Conservation (phyloP, 106 monocot species). For the Apostasia shenzhenica region DNA sequence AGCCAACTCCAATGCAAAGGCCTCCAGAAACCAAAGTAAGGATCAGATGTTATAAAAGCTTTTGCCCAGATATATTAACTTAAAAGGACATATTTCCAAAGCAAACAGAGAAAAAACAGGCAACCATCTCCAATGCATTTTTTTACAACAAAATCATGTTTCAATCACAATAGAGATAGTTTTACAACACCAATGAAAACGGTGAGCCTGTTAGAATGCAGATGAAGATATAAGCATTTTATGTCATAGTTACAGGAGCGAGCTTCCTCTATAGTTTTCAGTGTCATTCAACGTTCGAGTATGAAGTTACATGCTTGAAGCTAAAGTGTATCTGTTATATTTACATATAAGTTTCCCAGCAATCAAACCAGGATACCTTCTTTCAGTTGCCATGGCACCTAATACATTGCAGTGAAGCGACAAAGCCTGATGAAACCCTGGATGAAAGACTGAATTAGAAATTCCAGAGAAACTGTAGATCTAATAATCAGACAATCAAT, state of each 20-base stretch:
- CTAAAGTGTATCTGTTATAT: constrained; percentile 4
- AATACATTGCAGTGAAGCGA: constrained; percentile 56
- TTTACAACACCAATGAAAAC: background rate
- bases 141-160: background rate
- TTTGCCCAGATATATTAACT: background rate
- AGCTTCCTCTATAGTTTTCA: background rate
- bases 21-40: constrained; percentile 10
- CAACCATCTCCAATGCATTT: background rate
- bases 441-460: constrained; percentile 83
- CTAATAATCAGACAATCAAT: background rate
- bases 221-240: background rate
- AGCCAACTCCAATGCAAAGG: constrained; percentile 5
- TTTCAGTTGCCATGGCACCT: constrained; percentile 69
- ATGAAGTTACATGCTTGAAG: background rate
- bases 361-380: constrained; percentile 95
- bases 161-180: background rate
- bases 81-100: background rate
- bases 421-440: constrained; percentile 69
- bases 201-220: background rate
- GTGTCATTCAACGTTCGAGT: background rate
- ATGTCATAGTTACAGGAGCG: background rate
- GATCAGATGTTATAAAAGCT: constrained; percentile 4
- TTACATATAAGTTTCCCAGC: constrained; percentile 42
- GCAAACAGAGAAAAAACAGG: background rate
- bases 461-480: constrained; percentile 23